Base-by-base conservation (phyloP, 129 eudicot genomes). In the Dittrichia graveolens region DNA sequence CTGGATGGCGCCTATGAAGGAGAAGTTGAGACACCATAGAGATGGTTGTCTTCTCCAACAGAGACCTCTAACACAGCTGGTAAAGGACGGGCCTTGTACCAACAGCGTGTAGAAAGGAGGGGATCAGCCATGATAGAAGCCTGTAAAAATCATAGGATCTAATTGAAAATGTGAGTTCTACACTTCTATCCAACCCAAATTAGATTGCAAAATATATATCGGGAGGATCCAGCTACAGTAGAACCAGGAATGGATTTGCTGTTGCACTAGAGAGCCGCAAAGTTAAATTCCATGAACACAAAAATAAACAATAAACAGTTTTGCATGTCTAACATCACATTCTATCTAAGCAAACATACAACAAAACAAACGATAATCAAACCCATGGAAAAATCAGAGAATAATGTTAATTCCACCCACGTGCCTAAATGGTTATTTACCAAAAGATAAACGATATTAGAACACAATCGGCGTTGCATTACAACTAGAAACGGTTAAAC, bases 361-460 rank as follows among this genome's bases (percentile, higher is more conserved):
- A 72, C 10, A 59, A 46, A 57, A 56, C 59, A 15, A 47, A 60
- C 8, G 57, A 60, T 48, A 31, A 61, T 15, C 50, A 48, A 14
- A 61, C 61, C 68, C 61, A 73, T 61, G 50, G 61, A 73, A 61
- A 73, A 61, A 47, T 15, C 38, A 11, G 9, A 61, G 61, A 73
- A 61, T 73, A 38, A 49, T 11, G 62, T 40, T 39, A 15, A 74
- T 50, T 7, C 63, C 15, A 74, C 6, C 42, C 78, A 74, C 62
- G 31, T 11, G 61, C 71, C 50, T 60, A 41, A 13, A 24, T 24
- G 31, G 31, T 24, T 24, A 24, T 24, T 24, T 24, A n/a, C 34
- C 19, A 18, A 14, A 49, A 49, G 35, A 14, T 18, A 14, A 9
- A 63, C 19, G 31, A 24, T 24, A 24, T 24, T 65, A 45, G 3